Base-by-base conservation (phyloP, 805 yeast genomes). In the Myxozyma vanderwaltii region DNA sequence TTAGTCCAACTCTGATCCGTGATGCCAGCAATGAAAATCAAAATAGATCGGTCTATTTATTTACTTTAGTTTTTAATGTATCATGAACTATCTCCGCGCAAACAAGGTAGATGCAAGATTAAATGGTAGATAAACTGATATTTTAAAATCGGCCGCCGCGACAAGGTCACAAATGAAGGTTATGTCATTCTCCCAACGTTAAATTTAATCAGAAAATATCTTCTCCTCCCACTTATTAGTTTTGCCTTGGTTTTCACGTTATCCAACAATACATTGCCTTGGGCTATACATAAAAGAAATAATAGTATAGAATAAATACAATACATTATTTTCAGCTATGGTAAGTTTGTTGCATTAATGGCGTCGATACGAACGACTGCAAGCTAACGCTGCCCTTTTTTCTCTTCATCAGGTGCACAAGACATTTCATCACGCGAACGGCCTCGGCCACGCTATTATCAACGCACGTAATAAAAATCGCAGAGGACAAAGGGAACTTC, bases 401-500 rank as follows among this genome's bases (percentile, higher is more conserved):
- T 45, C n/a, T n/a, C n/a, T n/a, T n/a, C n/a, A n/a, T 29, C 38
- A 61, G 64, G 64, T 58, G 10, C 64, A 61, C 43, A 61, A 40
- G 27, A n/a, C 52, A 36, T 61, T 29, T 41, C 54, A 47, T 10
- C 64, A 58, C 47, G 59, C 62, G 29, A 53, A 53, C 43, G 65
- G 65, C 10, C 65, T 61, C 3, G 65, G 65, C 43, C 65, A 49
- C 23, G 65, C 65, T 24, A 61, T 61, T 31, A 61, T 61, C 40
- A 61, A 61, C 38, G 38, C 50, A 36, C 63, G 56, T 27, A 58
- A 61, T 47, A 48, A 54, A 21, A 40, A 41, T 41, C 49, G 58
- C 3, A 48, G 65, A 4, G 43, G 33, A 13, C 55, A 56, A 47
- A 43, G 59, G 12, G 46, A 35, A 12, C 47, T 31, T 4, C 57